Base-by-base conservation (phyloP, 257 asterid genomes). In the Jacaranda copaia region DNA sequence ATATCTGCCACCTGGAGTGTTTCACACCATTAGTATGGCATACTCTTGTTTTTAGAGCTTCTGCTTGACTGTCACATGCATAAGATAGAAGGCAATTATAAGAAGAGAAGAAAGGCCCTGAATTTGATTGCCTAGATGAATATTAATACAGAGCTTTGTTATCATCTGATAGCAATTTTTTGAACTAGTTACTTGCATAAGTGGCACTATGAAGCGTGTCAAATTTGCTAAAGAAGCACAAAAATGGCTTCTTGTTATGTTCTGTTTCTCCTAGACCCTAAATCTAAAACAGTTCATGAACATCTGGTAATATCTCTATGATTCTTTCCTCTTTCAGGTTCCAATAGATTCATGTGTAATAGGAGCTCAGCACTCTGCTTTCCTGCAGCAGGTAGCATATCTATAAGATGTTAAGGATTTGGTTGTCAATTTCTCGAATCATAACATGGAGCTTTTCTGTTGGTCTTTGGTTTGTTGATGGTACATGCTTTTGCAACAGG, bases 331-430 rank as follows among this genome's bases (percentile, higher is more conserved):
- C 46, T 80, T 25, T 83, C 87, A 93, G 98, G 97, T 94, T 60
- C 97, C 97, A 25, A 85, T 93, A 39, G 98, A 94, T 87, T 87
- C 97, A 49, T 94, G 97, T 68, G 88, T 89, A 49, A 80, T 94
- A 72, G 98, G 97, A 82, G 81, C 88, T 80, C 97, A 90, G 74
- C 90, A 94, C 82, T 94, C 98, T 68, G 97, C 98, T 81, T 94
- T 94, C 78, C 85, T 94, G 81, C 98, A 92, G 91, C 98, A 94
- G 98, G 98, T 90, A 81, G 70, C 45, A 53, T 79, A 56, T 72
- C 43, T 52, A 32, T 73, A 8, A 48, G 51, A 45, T 75, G 59
- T 42, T 35, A 43, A 19, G 16, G 43, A 25, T 72, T 66, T 73
- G 69, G 72, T 77, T 52, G 11, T 53, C 48, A 43, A 70, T 42